Percentiles rank a stretch among this genome's conserved stretches.
Conservation (phyloP, 73 alveolate genomes). For the Tetrahymena borealis region DNA sequence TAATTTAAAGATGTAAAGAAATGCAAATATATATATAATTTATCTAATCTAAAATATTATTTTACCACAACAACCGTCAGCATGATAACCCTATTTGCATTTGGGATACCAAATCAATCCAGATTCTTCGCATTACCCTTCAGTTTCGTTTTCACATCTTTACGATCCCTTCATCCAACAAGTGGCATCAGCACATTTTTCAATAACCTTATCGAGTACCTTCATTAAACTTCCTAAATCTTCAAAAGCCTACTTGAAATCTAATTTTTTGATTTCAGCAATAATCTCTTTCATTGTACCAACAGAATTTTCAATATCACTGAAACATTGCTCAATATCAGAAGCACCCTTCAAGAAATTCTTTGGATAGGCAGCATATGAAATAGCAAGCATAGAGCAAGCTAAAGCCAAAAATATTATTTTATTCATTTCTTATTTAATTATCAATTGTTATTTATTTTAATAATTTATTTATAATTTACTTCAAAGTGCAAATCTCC, state of each 20-base stretch:
- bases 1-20: too few relatives aligned
- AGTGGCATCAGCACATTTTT: background rate
- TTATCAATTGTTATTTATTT: too few relatives aligned
- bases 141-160: background rate
- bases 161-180: background rate
- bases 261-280: background rate
- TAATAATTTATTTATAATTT: background rate
- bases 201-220: background rate
- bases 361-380: background rate
- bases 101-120: slow-evolving; percentile 34
- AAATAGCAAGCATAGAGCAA: background rate
- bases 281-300: background rate
- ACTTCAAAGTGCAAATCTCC: background rate
- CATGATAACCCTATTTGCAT: slow-evolving; percentile 40
- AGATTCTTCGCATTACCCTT: slow-evolving; percentile 10
- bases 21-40: too few relatives aligned
- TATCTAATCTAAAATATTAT: too few relatives aligned
- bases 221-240: background rate
- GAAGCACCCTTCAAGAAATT: background rate
- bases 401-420: background rate
- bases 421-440: background rate
- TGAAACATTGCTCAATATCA: background rate
- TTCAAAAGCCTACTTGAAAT: background rate
- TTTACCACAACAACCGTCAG: slow-evolving; percentile 26
- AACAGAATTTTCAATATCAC: background rate